Evolutionary conservation across 2,329 filamentous ascomycete genomes (phyloP).

Genomic region (Penicillium polonicum): DNA sequence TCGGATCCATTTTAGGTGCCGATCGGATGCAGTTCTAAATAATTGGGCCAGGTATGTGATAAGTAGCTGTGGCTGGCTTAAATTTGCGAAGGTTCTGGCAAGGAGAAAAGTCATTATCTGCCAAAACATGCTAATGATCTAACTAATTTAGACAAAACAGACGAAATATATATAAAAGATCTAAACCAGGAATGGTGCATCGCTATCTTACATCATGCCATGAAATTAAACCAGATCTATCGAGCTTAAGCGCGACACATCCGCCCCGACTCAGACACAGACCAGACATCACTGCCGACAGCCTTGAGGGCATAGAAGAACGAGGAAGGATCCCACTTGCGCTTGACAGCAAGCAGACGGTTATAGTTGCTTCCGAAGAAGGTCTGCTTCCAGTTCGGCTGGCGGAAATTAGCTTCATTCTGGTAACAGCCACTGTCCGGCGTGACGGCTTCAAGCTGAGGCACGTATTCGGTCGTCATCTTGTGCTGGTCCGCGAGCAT

Average conservation of each 20-base stretch:
- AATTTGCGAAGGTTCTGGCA: too few relatives aligned
- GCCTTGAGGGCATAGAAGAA: constrained; percentile 44
- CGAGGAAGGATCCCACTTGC: constrained; percentile 43
- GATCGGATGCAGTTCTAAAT: too few relatives aligned
- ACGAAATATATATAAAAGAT: background rate
- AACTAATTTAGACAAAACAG: background rate
- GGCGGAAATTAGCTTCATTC: constrained; percentile 45
- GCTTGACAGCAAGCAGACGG: constrained; percentile 39
- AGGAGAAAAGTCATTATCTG: background rate
- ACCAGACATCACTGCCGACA: constrained; percentile 42
- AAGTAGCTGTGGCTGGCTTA: too few relatives aligned
- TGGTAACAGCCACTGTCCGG: constrained; percentile 43
- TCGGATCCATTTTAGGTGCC: too few relatives aligned
- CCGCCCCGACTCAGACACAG: constrained; percentile 26
- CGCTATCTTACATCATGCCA: background rate
- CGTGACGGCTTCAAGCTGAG: constrained; percentile 40
- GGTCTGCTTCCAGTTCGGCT: constrained; percentile 41
- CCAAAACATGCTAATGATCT: background rate
- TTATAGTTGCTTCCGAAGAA: constrained; percentile 47
- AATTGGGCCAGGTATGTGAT: too few relatives aligned
- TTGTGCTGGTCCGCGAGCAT: constrained; percentile 38
- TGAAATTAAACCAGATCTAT: background rate
- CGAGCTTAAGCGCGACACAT: constrained; percentile 25
- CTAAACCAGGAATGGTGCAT: background rate
- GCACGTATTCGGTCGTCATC: constrained; percentile 44